Conservation (phyloP, 2,329 filamentous ascomycete genomes). For the Neofusicoccum ribis region DNA sequence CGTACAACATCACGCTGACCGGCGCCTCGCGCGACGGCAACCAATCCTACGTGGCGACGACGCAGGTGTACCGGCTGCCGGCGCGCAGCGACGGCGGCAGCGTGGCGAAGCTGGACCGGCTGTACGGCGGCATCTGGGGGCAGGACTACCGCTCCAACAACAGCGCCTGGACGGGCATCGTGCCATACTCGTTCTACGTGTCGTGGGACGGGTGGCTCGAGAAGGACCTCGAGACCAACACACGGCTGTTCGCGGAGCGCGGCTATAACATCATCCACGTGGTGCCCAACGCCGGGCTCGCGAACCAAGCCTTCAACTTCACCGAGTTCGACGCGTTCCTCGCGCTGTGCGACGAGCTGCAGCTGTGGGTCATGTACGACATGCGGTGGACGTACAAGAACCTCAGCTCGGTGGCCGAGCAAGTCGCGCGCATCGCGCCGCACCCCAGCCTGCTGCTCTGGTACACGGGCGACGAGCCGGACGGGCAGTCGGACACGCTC, state of each 20-base stretch:
- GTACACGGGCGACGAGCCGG: slow-evolving; percentile 57
- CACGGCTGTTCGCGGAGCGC: slow-evolving; percentile 8
- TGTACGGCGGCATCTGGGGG: slow-evolving; percentile 48
- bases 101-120: slow-evolving; percentile 49
- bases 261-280: slow-evolving; percentile 53
- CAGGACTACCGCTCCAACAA: slow-evolving; percentile 24
- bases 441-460: slow-evolving; percentile 45
- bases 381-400: slow-evolving; percentile 46
- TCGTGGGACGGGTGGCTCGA: slow-evolving; percentile 40
- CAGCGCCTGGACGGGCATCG: slow-evolving; percentile 38
- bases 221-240: slow-evolving; percentile 13
- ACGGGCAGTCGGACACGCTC: slow-evolving; percentile 58
- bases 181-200: slow-evolving; percentile 51
- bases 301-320: slow-evolving; percentile 42
- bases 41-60: slow-evolving; percentile 38
- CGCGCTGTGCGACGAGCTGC: slow-evolving; percentile 44
- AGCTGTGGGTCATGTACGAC: slow-evolving; percentile 52
- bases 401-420: slow-evolving; percentile 37
- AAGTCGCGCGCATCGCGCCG: slow-evolving; percentile 37
- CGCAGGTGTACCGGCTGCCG: slow-evolving; percentile 45
- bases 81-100: slow-evolving; percentile 45
- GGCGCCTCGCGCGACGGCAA: slow-evolving; percentile 33
- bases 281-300: slow-evolving; percentile 37
- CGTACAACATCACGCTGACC: slow-evolving; percentile 42
- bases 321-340: slow-evolving; percentile 43